phyloP scores from a whole-genome alignment of 2,329 filamentous ascomycete species.

The Colletotrichum ledebouriae region DNA sequence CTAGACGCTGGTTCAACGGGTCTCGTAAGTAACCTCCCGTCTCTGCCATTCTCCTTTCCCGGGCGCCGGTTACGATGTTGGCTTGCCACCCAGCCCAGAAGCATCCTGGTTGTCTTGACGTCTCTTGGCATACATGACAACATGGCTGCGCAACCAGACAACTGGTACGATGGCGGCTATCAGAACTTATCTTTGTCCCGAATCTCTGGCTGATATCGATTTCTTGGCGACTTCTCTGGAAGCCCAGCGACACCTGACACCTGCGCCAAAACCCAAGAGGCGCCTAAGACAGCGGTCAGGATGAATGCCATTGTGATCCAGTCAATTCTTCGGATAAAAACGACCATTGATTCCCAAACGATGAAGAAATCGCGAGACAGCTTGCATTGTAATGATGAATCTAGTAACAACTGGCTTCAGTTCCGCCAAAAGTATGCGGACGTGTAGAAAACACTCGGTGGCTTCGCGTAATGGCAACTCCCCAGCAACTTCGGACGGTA shows the following conservation, averaged over 20 bases:
- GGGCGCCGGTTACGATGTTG: background rate
- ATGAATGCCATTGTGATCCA: constrained; percentile 2
- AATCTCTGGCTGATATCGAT: background rate
- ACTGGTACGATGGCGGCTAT: too few relatives aligned
- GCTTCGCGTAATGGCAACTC: too few relatives aligned
- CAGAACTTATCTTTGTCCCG: constrained; percentile 6
- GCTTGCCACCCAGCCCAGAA: background rate
- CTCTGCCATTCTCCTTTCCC: background rate
- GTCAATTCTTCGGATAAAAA: too few relatives aligned
- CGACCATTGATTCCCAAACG: too few relatives aligned
- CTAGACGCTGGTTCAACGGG: constrained; percentile 9
- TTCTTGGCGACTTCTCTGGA: background rate
- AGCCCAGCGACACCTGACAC: background rate
- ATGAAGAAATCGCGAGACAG: too few relatives aligned
- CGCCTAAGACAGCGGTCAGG: too few relatives aligned
- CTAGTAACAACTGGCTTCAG: too few relatives aligned
- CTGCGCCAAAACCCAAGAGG: background rate
- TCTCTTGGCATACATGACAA: constrained; percentile 23
- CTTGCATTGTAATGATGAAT: too few relatives aligned
- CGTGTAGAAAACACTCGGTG: too few relatives aligned
- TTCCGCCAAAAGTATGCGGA: too few relatives aligned
- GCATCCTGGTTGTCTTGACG: constrained; percentile 3
- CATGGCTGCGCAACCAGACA: too few relatives aligned
- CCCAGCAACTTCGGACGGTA: too few relatives aligned
- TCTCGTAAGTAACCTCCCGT: background rate